Conservation (phyloP, 192 early-diverging fungal species). For the Gryganskiella cystojenkinii region DNA sequence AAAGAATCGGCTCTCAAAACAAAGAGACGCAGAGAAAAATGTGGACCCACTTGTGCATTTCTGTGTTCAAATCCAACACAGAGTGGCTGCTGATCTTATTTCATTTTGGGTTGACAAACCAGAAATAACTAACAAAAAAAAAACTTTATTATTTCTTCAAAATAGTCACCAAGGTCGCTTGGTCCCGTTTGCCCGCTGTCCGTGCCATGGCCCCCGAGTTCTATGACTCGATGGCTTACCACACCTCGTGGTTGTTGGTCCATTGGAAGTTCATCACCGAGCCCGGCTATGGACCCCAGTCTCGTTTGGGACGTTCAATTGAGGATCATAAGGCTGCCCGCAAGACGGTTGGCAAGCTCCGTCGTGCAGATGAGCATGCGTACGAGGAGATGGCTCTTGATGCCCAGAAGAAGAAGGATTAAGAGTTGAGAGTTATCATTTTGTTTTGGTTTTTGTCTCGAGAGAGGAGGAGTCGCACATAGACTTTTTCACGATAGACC, state of each 20-base stretch:
- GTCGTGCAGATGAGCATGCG: conserved; percentile 43
- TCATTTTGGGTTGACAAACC: no score
- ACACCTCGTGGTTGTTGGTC: conserved; percentile 89
- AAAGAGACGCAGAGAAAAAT: no score
- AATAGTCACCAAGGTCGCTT: conserved; percentile 73
- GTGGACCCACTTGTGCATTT: no score
- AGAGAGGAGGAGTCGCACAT: no score
- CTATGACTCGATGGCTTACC: conserved; percentile 86
- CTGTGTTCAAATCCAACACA: no score
- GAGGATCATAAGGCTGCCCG: conserved; percentile 81
- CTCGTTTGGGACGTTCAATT: conserved; percentile 77
- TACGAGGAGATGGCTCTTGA: conserved; percentile 50
- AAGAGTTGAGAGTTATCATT: not conserved
- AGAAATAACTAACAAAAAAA: no score
- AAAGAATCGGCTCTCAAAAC: no score
- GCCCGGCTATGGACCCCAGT: conserved; percentile 82
- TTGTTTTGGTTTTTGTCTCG: no score
- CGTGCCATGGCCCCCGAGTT: conserved; percentile 87
- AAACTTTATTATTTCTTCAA: not conserved
- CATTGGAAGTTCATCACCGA: conserved; percentile 86
- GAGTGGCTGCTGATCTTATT: no score
- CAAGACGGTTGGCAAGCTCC: conserved; percentile 65
- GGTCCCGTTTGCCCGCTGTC: conserved; percentile 86
- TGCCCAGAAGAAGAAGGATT: conserved; percentile 29
- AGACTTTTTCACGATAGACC: no score